Evolutionary conservation across 2,329 filamentous ascomycete species (phyloP), one percentile per base, ranked within the genome.

Genomic region (Penicillium sp.): DNA sequence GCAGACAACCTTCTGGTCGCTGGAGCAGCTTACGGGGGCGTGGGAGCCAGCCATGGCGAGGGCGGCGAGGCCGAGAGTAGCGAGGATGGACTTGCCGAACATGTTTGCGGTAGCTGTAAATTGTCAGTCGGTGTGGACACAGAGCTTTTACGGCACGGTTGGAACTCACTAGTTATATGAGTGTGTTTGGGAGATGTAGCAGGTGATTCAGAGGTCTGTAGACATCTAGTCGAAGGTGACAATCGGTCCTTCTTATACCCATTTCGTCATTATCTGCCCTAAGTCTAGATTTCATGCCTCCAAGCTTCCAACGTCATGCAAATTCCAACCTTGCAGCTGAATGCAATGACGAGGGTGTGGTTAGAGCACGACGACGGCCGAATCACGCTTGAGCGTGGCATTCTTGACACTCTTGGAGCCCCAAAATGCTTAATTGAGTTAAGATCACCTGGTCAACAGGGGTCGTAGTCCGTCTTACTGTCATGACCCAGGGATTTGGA

Each of bases 1-100:
- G 56, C 59, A 61, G 41, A 61, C 59, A 20, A 59, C 48, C 22
- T 37, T 47, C 42, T 59, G 48, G 37, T 53, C 10, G 37, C 49
- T 56, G 0, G 52, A 14, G 53, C 59, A 61, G 20, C 25, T n/a
- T 1, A 5, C 17, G 14, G 12, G 5, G 8, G 3, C n/a, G 2
- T 1, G 7, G 15, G 37, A 20, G 7, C 31, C 45, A 5, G 55
- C 55, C 14, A 57, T 37, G 28, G 47, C 48, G 17, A 48, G 28
- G 28, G 47, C 55, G 14, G 20, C 47, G 14, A 57, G 55, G 28
- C 43, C 25, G 4, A 51, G 43, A 25, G 28, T 47, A 50, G 53
- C 39, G 39, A 51, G 22, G 54, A 58, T 54, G 41, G 43, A 54
- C 51, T 51, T 50, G 49, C 28, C 22, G 22, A 52, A 52, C 51